phyloP scores from a whole-genome alignment of 2,329 filamentous ascomycete species.

The Cordyceps farinosa region DNA sequence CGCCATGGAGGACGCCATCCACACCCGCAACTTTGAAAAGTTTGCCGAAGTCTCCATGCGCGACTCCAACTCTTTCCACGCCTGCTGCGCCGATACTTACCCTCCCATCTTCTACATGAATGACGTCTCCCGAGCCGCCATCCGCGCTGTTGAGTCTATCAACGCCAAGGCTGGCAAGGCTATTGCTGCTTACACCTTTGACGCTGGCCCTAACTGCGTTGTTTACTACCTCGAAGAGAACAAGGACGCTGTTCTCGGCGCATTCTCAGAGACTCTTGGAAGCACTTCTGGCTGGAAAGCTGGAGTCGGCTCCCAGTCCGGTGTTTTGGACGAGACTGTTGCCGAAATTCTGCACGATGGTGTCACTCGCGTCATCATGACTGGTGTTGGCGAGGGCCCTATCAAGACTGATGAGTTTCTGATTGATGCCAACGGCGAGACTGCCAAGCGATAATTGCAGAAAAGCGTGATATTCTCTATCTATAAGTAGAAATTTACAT shows the following conservation, averaged over 20 bases:
- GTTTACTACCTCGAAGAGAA: slow-evolving; percentile 90
- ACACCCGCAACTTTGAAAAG: slow-evolving; percentile 71
- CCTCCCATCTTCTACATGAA: slow-evolving; percentile 99
- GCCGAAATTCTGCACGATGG: slow-evolving; percentile 68
- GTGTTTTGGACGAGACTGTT: slow-evolving; percentile 63
- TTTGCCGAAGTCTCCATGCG: slow-evolving; percentile 94
- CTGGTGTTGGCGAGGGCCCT: slow-evolving; percentile 86
- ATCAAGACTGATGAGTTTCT: slow-evolving; percentile 74
- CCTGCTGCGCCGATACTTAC: slow-evolving; percentile 89
- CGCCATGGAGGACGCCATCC: slow-evolving; percentile 79
- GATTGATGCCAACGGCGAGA: slow-evolving; percentile 62
- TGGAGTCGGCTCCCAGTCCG: slow-evolving; percentile 49
- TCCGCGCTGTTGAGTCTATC: slow-evolving; percentile 84
- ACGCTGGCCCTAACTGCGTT: slow-evolving; percentile 94
- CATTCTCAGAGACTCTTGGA: slow-evolving; percentile 66
- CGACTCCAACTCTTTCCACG: slow-evolving; percentile 96
- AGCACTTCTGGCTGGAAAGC: slow-evolving; percentile 69
- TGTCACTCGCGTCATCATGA: slow-evolving; percentile 85
- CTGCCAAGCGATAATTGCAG: slow-evolving; percentile 32
- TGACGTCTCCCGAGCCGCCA: slow-evolving; percentile 82
- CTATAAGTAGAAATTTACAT: slow-evolving; percentile 5
- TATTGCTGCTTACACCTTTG: slow-evolving; percentile 93
- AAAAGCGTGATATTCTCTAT: not conserved
- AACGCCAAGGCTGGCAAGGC: slow-evolving; percentile 75
- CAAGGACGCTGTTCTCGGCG: slow-evolving; percentile 67